These are phyloP conservation scores for Aphanomyces stellatus DNA, from an alignment of 352 stramenopile genomes.

Conservation along the genomic window DNA sequence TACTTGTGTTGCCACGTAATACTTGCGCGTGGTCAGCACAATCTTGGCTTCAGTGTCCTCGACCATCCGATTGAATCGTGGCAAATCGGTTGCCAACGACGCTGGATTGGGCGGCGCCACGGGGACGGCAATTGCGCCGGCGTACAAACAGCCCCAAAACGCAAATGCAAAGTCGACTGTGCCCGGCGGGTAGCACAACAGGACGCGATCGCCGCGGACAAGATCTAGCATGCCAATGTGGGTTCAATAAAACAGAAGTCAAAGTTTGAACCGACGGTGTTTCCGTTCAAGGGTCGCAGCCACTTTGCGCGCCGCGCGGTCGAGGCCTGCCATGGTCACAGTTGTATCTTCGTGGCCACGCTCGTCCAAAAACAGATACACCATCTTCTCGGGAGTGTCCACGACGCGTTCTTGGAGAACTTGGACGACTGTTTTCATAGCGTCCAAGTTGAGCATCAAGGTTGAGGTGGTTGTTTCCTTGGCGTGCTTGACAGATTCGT, in stretches of 20 bases:
- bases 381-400: conserved; percentile 51
- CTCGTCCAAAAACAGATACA: conserved; percentile 78
- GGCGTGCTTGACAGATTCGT: too few relatives aligned
- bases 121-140: conserved; percentile 55
- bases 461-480: too few relatives aligned
- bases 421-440: conserved; percentile 22
- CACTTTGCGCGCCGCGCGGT: conserved; percentile 50
- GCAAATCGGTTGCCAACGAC: conserved; percentile 62
- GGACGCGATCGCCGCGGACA: conserved; percentile 61
- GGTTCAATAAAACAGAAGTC: too few relatives aligned
- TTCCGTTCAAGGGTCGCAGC: conserved; percentile 34
- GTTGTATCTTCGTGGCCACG: conserved; percentile 49
- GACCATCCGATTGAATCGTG: conserved; percentile 72
- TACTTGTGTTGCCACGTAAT: neutral
- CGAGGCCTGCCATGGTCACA: conserved; percentile 60
- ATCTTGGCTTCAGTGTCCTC: conserved; percentile 51
- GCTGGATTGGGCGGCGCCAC: conserved; percentile 70
- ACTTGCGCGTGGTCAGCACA: neutral
- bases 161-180: conserved; percentile 63
- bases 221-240: too few relatives aligned
- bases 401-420: conserved; percentile 39
- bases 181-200: conserved; percentile 70
- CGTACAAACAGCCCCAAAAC: conserved; percentile 77
- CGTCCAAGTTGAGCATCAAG: too few relatives aligned
- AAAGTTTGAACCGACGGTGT: too few relatives aligned